Evolutionary conservation across 2,329 filamentous ascomycete species (phyloP).

Genomic region (Herpotrichia juniperi): DNA sequence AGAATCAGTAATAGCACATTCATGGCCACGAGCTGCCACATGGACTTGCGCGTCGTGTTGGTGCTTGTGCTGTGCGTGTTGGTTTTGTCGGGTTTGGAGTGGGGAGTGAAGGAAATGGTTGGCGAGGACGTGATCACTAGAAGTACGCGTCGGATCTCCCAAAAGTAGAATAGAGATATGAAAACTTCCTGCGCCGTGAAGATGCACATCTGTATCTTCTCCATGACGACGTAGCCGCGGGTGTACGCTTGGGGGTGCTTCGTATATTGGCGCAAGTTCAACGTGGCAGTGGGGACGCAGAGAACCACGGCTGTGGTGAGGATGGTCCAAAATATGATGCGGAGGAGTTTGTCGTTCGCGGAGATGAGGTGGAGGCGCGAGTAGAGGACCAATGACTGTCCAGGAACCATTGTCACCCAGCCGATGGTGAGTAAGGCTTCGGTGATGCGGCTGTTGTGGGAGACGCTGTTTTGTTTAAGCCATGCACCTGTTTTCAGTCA

Average conservation of each 20-base stretch:
- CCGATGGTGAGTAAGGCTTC: neutral
- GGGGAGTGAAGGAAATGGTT: neutral
- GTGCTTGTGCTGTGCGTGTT: conserved; percentile 25
- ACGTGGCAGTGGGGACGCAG: conserved; percentile 54
- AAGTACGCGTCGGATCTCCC: conserved; percentile 54
- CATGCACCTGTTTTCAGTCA: neutral
- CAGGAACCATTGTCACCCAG: conserved; percentile 24
- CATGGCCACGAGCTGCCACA: conserved; percentile 22
- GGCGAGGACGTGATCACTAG: conserved; percentile 11
- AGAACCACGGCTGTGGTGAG: conserved; percentile 57
- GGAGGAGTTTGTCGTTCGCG: neutral
- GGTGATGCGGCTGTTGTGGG: neutral
- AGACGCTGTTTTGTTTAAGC: conserved; percentile 1
- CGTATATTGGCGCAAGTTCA: neutral
- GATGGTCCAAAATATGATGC: conserved; percentile 58
- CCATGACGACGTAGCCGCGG: conserved; percentile 35
- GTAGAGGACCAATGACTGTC: conserved; percentile 63
- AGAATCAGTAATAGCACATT: conserved; percentile 17
- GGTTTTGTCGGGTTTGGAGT: too few relatives aligned
- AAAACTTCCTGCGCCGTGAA: conserved; percentile 39
- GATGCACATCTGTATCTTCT: conserved; percentile 43
- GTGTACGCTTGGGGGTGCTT: conserved; percentile 30
- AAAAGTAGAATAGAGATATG: conserved; percentile 52
- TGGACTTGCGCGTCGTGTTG: conserved; percentile 9
- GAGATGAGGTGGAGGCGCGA: conserved; percentile 62